Base-by-base conservation (phyloP, 257 asterid species). In the Rehmannia glutinosa region DNA sequence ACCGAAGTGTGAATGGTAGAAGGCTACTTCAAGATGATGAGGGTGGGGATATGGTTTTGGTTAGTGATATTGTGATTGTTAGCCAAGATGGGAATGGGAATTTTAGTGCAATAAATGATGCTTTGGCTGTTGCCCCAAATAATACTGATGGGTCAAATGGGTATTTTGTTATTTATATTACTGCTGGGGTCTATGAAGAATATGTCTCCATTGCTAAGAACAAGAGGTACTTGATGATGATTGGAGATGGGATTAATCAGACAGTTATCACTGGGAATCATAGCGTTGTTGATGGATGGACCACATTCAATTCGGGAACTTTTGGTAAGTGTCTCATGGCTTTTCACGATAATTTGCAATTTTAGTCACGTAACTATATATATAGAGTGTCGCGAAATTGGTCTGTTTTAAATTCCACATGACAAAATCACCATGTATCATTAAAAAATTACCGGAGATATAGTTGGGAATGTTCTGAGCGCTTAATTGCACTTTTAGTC, bases 241-340 rank as follows among this genome's bases (percentile, higher is more conserved):
- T 89, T 25, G 98, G 98, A 0, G 97, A 84, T 10, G 98, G 97
- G 7, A 87, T 89, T 10, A 83, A 82, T 7, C 76, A 73, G 16
- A 92, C 98, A 0, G 71, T 89, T 33, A 79, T 92, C 20, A 87
- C 97, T 0, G 96, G 97, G 1, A 89, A 75, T 43, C 95, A 61
- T 13, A 92, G 64, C 77, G 79, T 87, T 17, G 82, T 75, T 1
- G 96, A 89, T 42, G 96, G 96, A 32, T 91, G 90, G 96, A 82
- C 96, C 2, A 92, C 98, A 3, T 89, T 89, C 78, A 85, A 81
- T 27, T 89, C 89, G 11, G 33, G 87, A 0, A 83, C 96, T 1
- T 84, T 92, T 2, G 68, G 96, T 89, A 81, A 68, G 82, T n/a
- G n/a, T n/a, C n/a, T n/a, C n/a, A n/a, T n/a, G n/a, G n/a, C n/a